A percentile compares a stretch with the other conserved stretches of the same genome.
These are phyloP conservation scores for Salix exigua DNA, from an alignment of 345 rosid species.

Conservation along the genomic window DNA sequence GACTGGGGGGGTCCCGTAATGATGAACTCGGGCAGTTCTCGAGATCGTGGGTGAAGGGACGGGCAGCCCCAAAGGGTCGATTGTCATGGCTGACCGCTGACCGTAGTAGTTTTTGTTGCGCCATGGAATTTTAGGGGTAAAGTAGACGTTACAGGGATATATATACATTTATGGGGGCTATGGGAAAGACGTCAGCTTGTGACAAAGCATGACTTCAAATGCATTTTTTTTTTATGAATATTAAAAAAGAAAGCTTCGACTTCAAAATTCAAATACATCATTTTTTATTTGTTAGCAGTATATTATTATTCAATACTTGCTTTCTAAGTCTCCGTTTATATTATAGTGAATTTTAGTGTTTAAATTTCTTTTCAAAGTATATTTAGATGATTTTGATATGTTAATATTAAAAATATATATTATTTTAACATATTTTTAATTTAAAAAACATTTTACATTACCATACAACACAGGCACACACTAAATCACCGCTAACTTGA, in stretches of 20 bases:
- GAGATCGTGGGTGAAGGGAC: constrained; percentile 27
- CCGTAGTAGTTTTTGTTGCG: constrained; percentile 12
- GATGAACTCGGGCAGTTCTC: constrained; percentile 42
- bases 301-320: not conserved
- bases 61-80: constrained; percentile 35
- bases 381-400: too few relatives aligned
- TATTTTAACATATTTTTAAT: too few relatives aligned
- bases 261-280: not conserved
- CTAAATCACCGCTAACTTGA: too few relatives aligned
- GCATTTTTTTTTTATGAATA: not conserved
- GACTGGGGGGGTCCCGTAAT: constrained; percentile 63
- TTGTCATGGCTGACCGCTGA: constrained; percentile 39
- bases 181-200: constrained; percentile 25
- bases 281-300: not conserved
- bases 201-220: constrained; percentile 53
- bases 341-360: too few relatives aligned
- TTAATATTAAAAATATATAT: too few relatives aligned
- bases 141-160: constrained; percentile 26
- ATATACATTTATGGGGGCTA: not conserved
- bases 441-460: too few relatives aligned
- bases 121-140: constrained; percentile 26
- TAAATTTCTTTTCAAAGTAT: too few relatives aligned
- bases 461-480: too few relatives aligned
- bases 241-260: not conserved
- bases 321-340: not conserved